phyloP scores from a whole-genome alignment of 2,329 filamentous ascomycete genomes.

The Zymoseptoria pseudotritici region DNA sequence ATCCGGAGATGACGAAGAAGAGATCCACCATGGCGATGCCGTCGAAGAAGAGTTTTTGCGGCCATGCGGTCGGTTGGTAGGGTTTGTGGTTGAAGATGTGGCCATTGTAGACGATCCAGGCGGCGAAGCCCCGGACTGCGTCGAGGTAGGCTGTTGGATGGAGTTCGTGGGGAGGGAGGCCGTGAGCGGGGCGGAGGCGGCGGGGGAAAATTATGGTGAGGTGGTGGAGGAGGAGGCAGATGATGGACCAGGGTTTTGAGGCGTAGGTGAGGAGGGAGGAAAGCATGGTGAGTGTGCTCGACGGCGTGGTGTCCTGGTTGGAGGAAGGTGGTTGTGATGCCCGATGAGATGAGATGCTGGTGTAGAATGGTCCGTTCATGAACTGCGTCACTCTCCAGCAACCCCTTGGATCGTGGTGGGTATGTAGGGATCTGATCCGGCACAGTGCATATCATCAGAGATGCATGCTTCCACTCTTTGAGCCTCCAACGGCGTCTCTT shows the following conservation, averaged over 20 bases:
- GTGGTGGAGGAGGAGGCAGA: not conserved
- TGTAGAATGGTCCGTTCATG: not conserved
- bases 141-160: slow-evolving; percentile 49
- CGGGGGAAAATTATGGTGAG: not conserved
- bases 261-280: not conserved
- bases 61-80: not conserved
- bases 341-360: not conserved
- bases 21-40: slow-evolving; percentile 10
- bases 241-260: not conserved
- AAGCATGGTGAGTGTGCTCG: not conserved
- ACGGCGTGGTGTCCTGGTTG: not conserved
- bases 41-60: not conserved
- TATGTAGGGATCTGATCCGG: not conserved
- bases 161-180: not conserved
- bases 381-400: not conserved
- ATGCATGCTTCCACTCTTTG: not conserved
- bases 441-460: not conserved
- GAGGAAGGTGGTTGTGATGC: not conserved
- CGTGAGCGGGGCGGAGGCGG: not conserved
- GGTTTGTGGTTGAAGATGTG: slow-evolving; percentile 29
- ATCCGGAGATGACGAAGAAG: slow-evolving; percentile 14
- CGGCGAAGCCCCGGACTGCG: slow-evolving; percentile 56
- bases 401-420: not conserved
- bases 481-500: not conserved
- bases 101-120: slow-evolving; percentile 57